Base-by-base conservation (phyloP, 192 early-diverging fungal species). In the Rhizoclosmatium sp. region DNA sequence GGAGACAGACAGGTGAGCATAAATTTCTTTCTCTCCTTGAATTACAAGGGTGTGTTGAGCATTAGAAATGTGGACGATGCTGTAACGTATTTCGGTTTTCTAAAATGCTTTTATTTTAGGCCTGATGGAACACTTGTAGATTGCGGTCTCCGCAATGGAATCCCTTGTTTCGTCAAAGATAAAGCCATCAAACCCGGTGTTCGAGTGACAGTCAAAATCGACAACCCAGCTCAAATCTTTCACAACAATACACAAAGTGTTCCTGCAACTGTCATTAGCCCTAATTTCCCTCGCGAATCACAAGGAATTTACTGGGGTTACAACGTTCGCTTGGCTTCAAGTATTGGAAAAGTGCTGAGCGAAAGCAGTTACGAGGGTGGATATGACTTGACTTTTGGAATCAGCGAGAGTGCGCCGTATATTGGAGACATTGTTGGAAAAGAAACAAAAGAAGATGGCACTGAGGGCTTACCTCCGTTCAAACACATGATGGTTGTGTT, bases 231-330 rank as follows among this genome's bases (percentile, higher is more conserved):
- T 40, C 70, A 68, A 39, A 49, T 62, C 16, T 69, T 80, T 12
- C 45, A 69, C 59, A 49, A 19, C 10, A 82, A 81, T 40, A 44
- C 59, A 19, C 82, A 82, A 7, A 85, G 83, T 47, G 77, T 89
- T 41, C 79, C 82, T 73, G 91, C 85, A 49, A 87, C 82, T 41
- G 87, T 90, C 0, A 87, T 93, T 10, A 87, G 87, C 14, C 90
- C 91, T 45, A 88, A 86, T 56, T 79, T 79, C 7, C 92, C 92
- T 4, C 75, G 87, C n/a, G 88, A 91, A 76, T 82, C 87, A 59
- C 64, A 78, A 0, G 92, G 92, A 0, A 72, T 91, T 16, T 92
- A 92, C 69, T 93, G 92, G 92, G 92, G 92, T 4, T 93, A 92
- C 78, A 83, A 83, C 59, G 88, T 92, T 45, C 80, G 92, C 23